A percentile compares a stretch with the other conserved stretches of the same genome.
Evolutionary conservation across 2,329 filamentous ascomycete species (phyloP).

Genomic region (Dactylellina haptotyla): DNA sequence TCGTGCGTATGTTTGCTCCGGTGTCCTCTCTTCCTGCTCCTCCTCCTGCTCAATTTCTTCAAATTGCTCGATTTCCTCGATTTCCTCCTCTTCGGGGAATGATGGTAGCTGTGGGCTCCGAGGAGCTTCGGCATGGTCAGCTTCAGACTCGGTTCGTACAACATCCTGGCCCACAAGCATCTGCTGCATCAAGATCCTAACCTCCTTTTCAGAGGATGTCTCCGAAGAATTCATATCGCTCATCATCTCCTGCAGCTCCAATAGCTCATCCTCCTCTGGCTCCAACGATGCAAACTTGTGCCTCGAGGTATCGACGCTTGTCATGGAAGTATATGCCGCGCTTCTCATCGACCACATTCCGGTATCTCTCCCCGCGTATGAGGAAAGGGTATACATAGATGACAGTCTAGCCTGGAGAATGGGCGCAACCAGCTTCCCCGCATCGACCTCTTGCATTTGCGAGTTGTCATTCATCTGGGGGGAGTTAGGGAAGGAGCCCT

Average conservation of each 20-base stretch:
- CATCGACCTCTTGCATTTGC: slow-evolving; percentile 45
- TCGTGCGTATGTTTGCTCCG: not conserved
- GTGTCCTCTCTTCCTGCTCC: slow-evolving; percentile 15
- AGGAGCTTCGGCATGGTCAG: slow-evolving; percentile 13
- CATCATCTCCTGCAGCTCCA: slow-evolving; percentile 52
- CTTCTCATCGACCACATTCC: slow-evolving; percentile 45
- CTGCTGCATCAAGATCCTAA: slow-evolving; percentile 48
- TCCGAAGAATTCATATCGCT: slow-evolving; percentile 47
- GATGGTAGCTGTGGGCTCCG: slow-evolving; percentile 47
- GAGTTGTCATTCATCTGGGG: slow-evolving; percentile 35
- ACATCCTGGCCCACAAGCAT: slow-evolving; percentile 49
- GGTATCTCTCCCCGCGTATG: slow-evolving; percentile 42
- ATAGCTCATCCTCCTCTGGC: slow-evolving; percentile 34
- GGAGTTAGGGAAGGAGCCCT: slow-evolving; percentile 47
- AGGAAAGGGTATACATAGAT: slow-evolving; percentile 48
- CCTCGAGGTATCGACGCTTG: slow-evolving; percentile 36
- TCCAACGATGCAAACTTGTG: slow-evolving; percentile 41
- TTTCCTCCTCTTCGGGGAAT: slow-evolving; percentile 18
- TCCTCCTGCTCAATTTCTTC: not conserved
- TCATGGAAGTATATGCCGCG: slow-evolving; percentile 46
- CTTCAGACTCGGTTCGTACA: slow-evolving; percentile 22
- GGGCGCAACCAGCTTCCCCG: slow-evolving; percentile 20
- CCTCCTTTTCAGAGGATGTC: slow-evolving; percentile 36
- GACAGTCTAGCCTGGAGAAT: slow-evolving; percentile 49
- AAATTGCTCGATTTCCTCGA: not conserved